Evolutionary conservation across 75 land plant species (phyloP).

Genomic region (Pinus albicaulis): DNA sequence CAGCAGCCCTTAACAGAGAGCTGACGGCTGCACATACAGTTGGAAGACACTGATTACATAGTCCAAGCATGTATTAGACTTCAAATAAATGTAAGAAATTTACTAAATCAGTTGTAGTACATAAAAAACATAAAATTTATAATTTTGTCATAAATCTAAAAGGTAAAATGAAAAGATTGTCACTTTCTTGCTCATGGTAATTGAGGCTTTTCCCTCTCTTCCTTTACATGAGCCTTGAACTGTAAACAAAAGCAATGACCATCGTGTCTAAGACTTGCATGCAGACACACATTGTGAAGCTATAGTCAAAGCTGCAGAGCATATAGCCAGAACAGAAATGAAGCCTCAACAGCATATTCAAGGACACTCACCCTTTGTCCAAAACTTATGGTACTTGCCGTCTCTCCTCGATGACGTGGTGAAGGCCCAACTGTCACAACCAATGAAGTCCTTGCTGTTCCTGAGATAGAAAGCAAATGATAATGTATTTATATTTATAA

Average conservation of each 20-base stretch:
- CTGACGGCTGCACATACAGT: not conserved
- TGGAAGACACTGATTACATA: not conserved
- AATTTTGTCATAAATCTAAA: not conserved
- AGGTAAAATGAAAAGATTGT: not conserved
- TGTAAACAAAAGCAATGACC: not conserved
- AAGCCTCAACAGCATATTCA: not conserved
- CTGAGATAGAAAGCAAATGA: constrained; percentile 18
- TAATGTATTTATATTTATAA: too few relatives aligned
- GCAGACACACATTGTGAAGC: not conserved
- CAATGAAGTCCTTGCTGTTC: constrained; percentile 78
- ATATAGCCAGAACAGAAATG: not conserved
- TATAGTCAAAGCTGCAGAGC: not conserved
- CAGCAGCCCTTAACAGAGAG: not conserved
- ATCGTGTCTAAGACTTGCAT: not conserved
- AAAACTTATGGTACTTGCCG: constrained; percentile 81
- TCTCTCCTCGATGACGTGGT: constrained; percentile 62
- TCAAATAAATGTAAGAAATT: not conserved
- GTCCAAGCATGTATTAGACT: not conserved
- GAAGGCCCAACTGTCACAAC: constrained; percentile 79
- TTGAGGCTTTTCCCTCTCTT: too few relatives aligned
- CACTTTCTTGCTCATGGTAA: not conserved
- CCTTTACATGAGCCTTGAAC: not conserved
- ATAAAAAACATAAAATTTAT: not conserved
- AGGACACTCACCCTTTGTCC: constrained; percentile 65
- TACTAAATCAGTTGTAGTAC: not conserved